Percentiles rank a stretch among this genome's conserved stretches.
phyloP scores from a whole-genome alignment of 129 eudicot species.

The Flaveria brownii region DNA sequence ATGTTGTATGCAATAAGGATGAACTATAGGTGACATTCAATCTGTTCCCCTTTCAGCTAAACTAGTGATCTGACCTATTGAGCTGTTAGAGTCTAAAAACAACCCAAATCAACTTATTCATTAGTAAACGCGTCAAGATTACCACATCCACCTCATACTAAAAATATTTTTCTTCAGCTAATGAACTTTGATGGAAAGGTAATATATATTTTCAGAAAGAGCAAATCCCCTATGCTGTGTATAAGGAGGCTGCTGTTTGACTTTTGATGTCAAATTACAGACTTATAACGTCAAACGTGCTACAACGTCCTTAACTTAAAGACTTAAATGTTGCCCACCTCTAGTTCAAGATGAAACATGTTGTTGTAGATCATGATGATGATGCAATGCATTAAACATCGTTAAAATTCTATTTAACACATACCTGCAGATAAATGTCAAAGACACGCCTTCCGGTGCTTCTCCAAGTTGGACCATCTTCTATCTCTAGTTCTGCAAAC shows the following conservation, averaged over 20 bases:
- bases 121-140: neutral
- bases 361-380: neutral
- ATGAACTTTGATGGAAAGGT: neutral
- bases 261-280: too few relatives aligned
- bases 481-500: slow-evolving; percentile 63
- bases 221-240: too few relatives aligned
- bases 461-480: slow-evolving; percentile 49
- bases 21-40: too few relatives aligned
- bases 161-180: neutral
- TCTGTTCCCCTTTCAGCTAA: too few relatives aligned
- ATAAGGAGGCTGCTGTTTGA: too few relatives aligned
- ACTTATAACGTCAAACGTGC: neutral
- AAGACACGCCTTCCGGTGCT: slow-evolving; percentile 80
- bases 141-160: neutral
- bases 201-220: neutral
- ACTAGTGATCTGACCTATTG: too few relatives aligned
- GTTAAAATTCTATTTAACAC: neutral
- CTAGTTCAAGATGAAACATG: neutral
- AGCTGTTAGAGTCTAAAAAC: neutral
- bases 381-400: neutral
- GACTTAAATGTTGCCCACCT: neutral
- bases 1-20: too few relatives aligned
- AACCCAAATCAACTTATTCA: neutral
- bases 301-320: neutral
- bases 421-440: slow-evolving; percentile 80